Conservation (phyloP, 306 rosid species). For the Alnus rubra region DNA sequence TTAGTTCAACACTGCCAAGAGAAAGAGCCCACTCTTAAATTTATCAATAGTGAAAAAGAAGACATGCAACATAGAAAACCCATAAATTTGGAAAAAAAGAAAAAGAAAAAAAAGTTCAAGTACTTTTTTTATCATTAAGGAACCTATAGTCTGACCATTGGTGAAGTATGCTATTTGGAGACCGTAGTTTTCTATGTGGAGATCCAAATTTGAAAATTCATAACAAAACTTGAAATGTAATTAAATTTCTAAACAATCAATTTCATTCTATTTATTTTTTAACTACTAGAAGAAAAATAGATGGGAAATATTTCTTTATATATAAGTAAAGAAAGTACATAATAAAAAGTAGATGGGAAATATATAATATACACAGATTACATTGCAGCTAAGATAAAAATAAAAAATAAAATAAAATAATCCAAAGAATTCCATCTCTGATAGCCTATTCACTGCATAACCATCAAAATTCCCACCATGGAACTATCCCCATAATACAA, state of each 20-base stretch:
- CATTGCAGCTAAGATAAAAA: too few relatives aligned
- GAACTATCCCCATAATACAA: neutral
- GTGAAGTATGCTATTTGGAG: neutral
- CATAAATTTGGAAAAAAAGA: neutral
- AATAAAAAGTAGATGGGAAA: too few relatives aligned
- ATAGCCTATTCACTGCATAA: too few relatives aligned
- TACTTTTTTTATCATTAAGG: neutral
- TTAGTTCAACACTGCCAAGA: neutral
- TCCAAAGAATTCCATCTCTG: neutral
- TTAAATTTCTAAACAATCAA: too few relatives aligned
- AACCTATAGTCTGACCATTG: neutral
- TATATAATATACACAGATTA: too few relatives aligned
- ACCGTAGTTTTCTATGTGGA: neutral
- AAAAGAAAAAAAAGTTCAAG: neutral
- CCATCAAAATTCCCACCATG: neutral
- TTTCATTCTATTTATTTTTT: too few relatives aligned
- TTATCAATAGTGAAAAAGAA: neutral
- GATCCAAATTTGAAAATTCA: too few relatives aligned
- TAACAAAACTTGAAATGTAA: too few relatives aligned
- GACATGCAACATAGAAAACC: neutral
- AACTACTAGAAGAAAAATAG: too few relatives aligned
- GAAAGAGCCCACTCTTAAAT: neutral
- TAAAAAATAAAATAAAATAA: too few relatives aligned
- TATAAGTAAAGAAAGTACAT: too few relatives aligned
- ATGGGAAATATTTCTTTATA: too few relatives aligned